phyloP scores from a whole-genome alignment of 1,284 basidiomycete species.

The Sporisorium exsertum region DNA sequence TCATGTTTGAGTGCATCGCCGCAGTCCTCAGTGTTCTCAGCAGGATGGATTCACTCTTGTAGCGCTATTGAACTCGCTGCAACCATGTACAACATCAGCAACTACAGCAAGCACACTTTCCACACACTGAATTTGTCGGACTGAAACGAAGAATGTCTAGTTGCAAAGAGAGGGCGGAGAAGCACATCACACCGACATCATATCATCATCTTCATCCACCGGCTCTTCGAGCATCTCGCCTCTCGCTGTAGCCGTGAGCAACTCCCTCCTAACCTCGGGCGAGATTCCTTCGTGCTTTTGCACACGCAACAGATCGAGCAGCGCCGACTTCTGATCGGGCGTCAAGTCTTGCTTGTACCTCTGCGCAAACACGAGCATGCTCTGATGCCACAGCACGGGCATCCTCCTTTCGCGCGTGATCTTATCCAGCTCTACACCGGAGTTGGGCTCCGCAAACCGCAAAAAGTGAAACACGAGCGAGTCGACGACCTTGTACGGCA shows the following conservation, averaged over 20 bases:
- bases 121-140: background rate
- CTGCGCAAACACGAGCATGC: constrained; percentile 92
- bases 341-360: constrained; percentile 97
- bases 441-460: constrained; percentile 76
- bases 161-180: background rate
- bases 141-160: background rate
- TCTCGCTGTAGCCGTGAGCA: constrained; percentile 72
- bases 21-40: constrained; percentile 61
- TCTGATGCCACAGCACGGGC: constrained; percentile 98
- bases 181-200: constrained; percentile 51
- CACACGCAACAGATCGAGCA: constrained; percentile 90
- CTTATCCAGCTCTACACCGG: constrained; percentile 64
- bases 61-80: background rate
- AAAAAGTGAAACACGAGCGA: constrained; percentile 98
- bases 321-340: constrained; percentile 94
- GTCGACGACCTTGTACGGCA: constrained; percentile 98
- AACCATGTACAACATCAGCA: background rate
- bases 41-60: constrained; percentile 61
- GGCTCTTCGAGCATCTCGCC: constrained; percentile 70
- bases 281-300: constrained; percentile 90
- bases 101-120: background rate
- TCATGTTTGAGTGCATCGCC: constrained; percentile 65
- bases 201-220: constrained; percentile 54
- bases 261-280: constrained; percentile 88
- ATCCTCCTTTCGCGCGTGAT: constrained; percentile 60